Conservation (phyloP, 225 moss, liverwort and hornwort genomes). For the Pleurozium schreberi region DNA sequence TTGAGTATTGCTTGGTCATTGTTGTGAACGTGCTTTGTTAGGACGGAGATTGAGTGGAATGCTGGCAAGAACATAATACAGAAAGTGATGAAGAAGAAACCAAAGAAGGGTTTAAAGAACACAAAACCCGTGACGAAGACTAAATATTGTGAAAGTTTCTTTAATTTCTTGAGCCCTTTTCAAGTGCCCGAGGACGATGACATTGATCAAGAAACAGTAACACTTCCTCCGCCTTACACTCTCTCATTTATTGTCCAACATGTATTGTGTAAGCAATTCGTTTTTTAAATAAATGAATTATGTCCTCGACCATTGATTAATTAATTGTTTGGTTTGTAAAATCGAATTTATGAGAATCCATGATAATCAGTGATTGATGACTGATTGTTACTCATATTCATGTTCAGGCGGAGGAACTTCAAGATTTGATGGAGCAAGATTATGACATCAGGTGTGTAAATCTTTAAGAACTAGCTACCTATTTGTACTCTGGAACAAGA, state of each 20-base stretch:
- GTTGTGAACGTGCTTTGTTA: neutral
- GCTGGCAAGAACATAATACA: conserved; percentile 61
- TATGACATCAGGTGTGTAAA: conserved; percentile 69
- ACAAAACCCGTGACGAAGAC: conserved; percentile 82
- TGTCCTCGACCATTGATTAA: neutral
- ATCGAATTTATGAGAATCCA: neutral
- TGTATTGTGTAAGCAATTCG: neutral
- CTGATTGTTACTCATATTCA: neutral
- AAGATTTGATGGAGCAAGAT: conserved; percentile 94
- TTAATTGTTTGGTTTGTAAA: neutral
- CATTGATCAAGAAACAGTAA: conserved; percentile 80
- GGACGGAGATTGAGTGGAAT: conserved; percentile 77
- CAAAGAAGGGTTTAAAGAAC: conserved; percentile 83
- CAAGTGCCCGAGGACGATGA: conserved; percentile 97
- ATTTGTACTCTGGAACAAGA: neutral
- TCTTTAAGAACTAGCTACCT: neutral
- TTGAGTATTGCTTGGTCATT: neutral
- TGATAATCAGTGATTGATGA: neutral
- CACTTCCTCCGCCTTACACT: neutral
- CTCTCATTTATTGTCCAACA: neutral
- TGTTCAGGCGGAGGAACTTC: conserved; percentile 67
- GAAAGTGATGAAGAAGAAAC: conserved; percentile 85
- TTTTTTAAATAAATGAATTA: neutral
- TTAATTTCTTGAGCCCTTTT: conserved; percentile 85
- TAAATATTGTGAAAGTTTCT: conserved; percentile 86